Evolutionary conservation across 257 asterid genomes (phyloP), one percentile per base, ranked within the genome.

Genomic region (Capsicum baccatum): DNA sequence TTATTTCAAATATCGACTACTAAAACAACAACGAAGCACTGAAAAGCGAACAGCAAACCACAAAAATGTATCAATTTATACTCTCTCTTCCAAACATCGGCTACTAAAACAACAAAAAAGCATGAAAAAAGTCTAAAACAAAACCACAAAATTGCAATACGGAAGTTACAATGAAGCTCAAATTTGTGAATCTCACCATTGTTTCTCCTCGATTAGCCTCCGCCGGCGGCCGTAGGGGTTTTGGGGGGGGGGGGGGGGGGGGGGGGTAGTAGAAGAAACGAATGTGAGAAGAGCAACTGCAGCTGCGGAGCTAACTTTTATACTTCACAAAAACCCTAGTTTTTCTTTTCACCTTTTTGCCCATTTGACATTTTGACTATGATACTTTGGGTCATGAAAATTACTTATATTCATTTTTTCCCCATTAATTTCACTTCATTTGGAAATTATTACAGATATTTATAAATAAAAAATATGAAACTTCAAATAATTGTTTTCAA

Each of bases 311-410:
- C 81, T 54, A 26, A 2, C 0, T 54, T 33, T 50, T 76, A 76
- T 76, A 76, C 26, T 54, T 26, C 63, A 15, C 81, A 26, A 76
- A 76, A 76, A 76, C 81, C 81, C 81, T 76, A 76, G 81, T 6
- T 12, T 71, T 48, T 52, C 7, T 54, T 76, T 76, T 76, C 15
- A 26, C 64, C 2, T 26, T 26, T 76, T 26, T 52, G 19, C 81
- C 81, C 47, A 9, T 74, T 21, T 1, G 57, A 71, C 37, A 69
- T 71, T 70, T 71, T 71, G 37, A 42, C 58, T 71, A 63, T 63
- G 6, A 33, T 19, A 62, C 68, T 62, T 19, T 19, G 37, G 68
- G 4, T n/a, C 37, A n/a, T n/a, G 9, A 63, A 63, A 63, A 11
- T 26, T 63, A 63, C 42, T 39, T 63, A 42, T 63, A 2, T 26